These are phyloP conservation scores for Blastocystis sp. DNA, from an alignment of 352 stramenopile genomes.

Conservation along the genomic window DNA sequence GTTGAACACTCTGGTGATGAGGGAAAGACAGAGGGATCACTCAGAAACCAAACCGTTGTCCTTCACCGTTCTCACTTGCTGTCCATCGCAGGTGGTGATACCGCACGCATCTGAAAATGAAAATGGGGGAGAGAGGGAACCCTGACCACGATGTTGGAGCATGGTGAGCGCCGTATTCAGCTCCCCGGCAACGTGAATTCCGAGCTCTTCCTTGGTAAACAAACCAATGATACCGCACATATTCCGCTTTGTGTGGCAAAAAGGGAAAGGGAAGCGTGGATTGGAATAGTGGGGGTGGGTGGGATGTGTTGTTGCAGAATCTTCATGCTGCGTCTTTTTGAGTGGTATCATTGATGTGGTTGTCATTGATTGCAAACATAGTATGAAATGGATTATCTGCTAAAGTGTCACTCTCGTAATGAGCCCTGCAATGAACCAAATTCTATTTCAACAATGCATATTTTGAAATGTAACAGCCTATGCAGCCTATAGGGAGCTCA, in stretches of 20 bases:
- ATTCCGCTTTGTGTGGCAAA: background rate
- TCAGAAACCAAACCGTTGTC: conserved; percentile 65
- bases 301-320: background rate
- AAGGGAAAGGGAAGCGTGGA: background rate
- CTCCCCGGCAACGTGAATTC: conserved; percentile 33
- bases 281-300: background rate
- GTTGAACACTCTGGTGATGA: conserved; percentile 85
- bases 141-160: conserved; percentile 65
- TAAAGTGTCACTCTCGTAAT: too few species aligned
- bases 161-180: conserved; percentile 61
- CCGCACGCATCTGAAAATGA: conserved; percentile 48
- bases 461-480: too few species aligned
- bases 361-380: too few species aligned
- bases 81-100: conserved; percentile 36
- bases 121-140: background rate
- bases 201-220: conserved; percentile 15
- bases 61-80: conserved; percentile 30
- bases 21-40: background rate
- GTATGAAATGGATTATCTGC: too few species aligned
- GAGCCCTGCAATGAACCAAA: too few species aligned
- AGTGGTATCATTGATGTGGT: background rate
- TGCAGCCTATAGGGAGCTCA: too few species aligned
- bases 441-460: too few species aligned
- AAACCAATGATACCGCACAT: conserved; percentile 62
- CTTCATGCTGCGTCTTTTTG: background rate